Conservation (phyloP, 768 basidiomycete genomes). For the Lentinus tigrinus region DNA sequence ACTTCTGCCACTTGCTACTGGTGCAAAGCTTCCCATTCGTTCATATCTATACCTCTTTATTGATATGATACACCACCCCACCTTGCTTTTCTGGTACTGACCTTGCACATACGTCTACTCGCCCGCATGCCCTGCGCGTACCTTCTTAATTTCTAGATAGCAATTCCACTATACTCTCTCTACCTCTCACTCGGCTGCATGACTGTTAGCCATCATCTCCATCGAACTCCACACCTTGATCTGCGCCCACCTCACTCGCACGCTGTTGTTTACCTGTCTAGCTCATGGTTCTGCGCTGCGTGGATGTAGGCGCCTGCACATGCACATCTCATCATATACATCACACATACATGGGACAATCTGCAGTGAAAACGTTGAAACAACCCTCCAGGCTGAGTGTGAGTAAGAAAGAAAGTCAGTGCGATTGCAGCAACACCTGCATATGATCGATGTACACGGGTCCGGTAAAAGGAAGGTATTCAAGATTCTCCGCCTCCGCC, state of each 20-base stretch:
- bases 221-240: neutral
- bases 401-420: neutral
- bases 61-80: conserved; percentile 15
- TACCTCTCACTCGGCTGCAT: neutral
- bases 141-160: neutral
- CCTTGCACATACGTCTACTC: conserved; percentile 5
- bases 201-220: neutral
- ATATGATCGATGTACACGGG: neutral
- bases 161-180: neutral
- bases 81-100: conserved; percentile 1
- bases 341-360: neutral
- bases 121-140: conserved; percentile 3
- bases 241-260: neutral
- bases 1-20: neutral
- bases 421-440: neutral
- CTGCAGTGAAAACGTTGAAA: no score
- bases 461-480: neutral
- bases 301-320: neutral
- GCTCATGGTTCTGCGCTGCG: neutral
- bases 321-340: neutral
- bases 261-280: neutral
- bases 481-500: no score
- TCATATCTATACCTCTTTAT: conserved; percentile 24
- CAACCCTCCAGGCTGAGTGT: neutral
- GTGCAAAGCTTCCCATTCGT: conserved; percentile 3